These are phyloP conservation scores for Xylaria scruposa DNA, from an alignment of 495 filamentous ascomycete genomes.

Conservation along the genomic window DNA sequence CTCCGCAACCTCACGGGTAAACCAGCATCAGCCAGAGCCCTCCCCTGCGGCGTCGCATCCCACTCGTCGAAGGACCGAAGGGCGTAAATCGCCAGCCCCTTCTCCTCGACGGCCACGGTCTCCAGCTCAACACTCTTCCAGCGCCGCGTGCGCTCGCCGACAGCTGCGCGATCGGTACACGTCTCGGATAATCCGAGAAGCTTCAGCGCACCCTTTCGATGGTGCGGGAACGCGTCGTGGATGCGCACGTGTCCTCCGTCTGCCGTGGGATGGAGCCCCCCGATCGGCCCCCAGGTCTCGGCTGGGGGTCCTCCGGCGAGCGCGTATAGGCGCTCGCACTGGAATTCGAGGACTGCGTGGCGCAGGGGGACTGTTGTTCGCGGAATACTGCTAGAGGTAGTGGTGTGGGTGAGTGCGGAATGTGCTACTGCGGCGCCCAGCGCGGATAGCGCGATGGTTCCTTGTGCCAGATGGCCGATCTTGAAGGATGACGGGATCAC, in stretches of 20 bases:
- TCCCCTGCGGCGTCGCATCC: conserved; percentile 50
- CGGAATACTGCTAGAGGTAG: not conserved
- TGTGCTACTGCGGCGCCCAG: conserved; percentile 48
- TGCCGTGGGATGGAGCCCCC: conserved; percentile 49
- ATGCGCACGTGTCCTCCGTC: conserved; percentile 58
- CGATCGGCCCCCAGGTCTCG: conserved; percentile 45
- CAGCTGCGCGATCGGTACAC: conserved; percentile 41
- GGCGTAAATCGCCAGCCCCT: conserved; percentile 46
- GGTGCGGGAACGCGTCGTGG: conserved; percentile 52
- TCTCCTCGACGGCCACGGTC: conserved; percentile 33
- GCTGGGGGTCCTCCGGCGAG: conserved; percentile 39
- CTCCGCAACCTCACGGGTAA: conserved; percentile 48
- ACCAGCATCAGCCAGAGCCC: conserved; percentile 44
- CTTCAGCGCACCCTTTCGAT: conserved; percentile 44
- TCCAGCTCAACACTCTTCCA: conserved; percentile 52
- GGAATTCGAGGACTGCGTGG: conserved; percentile 54
- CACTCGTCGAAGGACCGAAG: conserved; percentile 49
- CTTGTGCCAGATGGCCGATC: conserved; percentile 42
- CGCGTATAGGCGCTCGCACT: conserved; percentile 50
- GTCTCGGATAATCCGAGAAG: conserved; percentile 41
- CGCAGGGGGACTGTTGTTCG: conserved; percentile 43
- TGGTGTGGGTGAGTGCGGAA: conserved; percentile 21
- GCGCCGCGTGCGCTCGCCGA: conserved; percentile 37
- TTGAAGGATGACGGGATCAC: conserved; percentile 47
- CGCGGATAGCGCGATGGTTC: conserved; percentile 51